Conservation (phyloP, 2,329 filamentous ascomycete species). For the Botrytis sinoallii region DNA sequence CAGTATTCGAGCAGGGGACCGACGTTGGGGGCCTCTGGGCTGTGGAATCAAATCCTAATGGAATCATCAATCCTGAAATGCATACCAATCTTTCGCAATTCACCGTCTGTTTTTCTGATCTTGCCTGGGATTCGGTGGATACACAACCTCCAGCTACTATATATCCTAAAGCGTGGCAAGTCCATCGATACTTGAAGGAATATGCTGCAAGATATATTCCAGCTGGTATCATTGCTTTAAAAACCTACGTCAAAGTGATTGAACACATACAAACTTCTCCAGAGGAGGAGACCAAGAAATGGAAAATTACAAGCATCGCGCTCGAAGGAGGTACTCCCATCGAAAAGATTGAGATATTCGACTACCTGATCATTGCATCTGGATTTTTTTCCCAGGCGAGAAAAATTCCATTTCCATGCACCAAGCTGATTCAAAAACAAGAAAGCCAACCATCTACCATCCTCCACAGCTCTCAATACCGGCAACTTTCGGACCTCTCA, state of each 20-base stretch:
- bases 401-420: background rate
- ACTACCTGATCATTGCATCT: conserved; percentile 14
- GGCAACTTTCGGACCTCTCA: background rate
- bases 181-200: conserved; percentile 20
- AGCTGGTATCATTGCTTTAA: background rate
- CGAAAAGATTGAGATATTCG: conserved; percentile 5
- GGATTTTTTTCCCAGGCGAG: background rate
- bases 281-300: background rate
- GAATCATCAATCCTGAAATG: conserved; percentile 19
- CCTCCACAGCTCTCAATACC: conserved; percentile 10
- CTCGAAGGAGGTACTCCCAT: background rate
- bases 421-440: background rate
- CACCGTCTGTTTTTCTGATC: conserved; percentile 22
- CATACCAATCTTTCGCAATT: conserved; percentile 22
- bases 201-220: conserved; percentile 16
- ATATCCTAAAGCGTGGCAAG: conserved; percentile 20
- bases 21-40: conserved; percentile 21
- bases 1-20: conserved; percentile 17
- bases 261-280: background rate
- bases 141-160: background rate
- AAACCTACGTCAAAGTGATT: background rate
- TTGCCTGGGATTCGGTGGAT: conserved; percentile 16
- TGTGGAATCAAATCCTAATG: conserved; percentile 10
- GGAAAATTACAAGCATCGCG: conserved; percentile 4
- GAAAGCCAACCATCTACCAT: background rate